These are phyloP conservation scores for Phytophthora hybrid DNA, from an alignment of 352 stramenopile species.

Conservation along the genomic window DNA sequence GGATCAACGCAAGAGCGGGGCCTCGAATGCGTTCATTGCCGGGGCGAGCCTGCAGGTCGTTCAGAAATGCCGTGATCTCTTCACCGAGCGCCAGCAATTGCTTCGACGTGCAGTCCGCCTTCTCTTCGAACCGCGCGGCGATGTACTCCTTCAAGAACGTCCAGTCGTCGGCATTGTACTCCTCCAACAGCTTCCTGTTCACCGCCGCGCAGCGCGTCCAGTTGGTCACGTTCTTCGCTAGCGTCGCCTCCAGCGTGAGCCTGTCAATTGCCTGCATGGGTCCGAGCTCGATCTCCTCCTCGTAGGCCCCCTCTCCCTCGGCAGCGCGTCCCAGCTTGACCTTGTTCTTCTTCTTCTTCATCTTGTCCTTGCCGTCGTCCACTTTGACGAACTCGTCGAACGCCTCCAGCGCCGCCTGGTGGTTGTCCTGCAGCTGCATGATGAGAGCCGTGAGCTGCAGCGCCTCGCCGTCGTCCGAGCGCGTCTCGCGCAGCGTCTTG, in stretches of 20 bases:
- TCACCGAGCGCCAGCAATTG: constrained; percentile 42
- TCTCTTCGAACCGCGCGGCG: constrained; percentile 53
- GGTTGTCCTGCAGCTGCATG: constrained; percentile 76
- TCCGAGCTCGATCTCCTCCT: constrained; percentile 87
- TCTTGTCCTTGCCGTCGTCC: constrained; percentile 30
- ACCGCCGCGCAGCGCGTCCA: constrained; percentile 62
- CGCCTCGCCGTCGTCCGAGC: constrained; percentile 71
- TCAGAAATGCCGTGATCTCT: constrained; percentile 49
- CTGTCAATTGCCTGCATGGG: constrained; percentile 86
- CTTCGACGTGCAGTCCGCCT: constrained; percentile 1
- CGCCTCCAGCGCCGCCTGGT: constrained; percentile 64
- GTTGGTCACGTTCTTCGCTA: constrained; percentile 60
- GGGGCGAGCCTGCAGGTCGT: constrained; percentile 51
- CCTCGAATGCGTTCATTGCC: constrained; percentile 70
- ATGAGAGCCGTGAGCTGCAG: constrained; percentile 78
- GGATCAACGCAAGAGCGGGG: constrained; percentile 70
- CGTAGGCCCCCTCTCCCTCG: constrained; percentile 76
- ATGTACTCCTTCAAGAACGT: constrained; percentile 80
- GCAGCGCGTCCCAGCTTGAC: constrained; percentile 64
- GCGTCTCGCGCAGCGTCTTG: constrained; percentile 72
- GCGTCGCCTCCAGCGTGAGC: constrained; percentile 69
- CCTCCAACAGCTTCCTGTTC: constrained; percentile 67
- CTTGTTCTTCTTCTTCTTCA: constrained; percentile 18
- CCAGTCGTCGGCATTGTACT: constrained; percentile 87
- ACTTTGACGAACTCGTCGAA: constrained; percentile 77